Percentiles rank a stretch among this genome's conserved stretches.
Conservation (phyloP, 495 filamentous ascomycete genomes). For the Penicillium argentinense region DNA sequence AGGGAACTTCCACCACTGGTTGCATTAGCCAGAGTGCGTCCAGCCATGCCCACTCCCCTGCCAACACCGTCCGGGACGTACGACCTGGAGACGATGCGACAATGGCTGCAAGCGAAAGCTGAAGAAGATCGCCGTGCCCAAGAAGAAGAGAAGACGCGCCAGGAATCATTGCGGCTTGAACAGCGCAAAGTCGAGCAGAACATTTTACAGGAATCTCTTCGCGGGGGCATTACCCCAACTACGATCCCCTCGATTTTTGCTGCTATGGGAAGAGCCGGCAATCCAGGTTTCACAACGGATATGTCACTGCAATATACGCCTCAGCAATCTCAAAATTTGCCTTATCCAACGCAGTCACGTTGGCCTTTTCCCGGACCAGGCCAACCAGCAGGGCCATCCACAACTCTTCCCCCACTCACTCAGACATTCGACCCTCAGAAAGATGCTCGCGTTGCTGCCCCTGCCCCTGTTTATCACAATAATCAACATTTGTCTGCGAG, state of each 20-base stretch:
- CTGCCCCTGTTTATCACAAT: no score
- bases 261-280: constrained; percentile 51
- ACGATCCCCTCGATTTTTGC: constrained; percentile 90
- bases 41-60: constrained; percentile 43
- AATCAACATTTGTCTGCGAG: no score
- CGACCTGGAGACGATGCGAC: constrained; percentile 77
- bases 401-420: no score
- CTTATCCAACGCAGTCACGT: no score
- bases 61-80: constrained; percentile 71
- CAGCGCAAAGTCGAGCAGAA: constrained; percentile 80
- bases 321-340: neutral
- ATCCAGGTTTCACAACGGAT: neutral
- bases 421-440: no score
- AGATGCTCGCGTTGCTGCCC: no score
- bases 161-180: constrained; percentile 74
- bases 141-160: constrained; percentile 85
- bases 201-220: constrained; percentile 78
- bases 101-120: constrained; percentile 76
- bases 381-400: neutral
- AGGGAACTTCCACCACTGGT: constrained; percentile 40
- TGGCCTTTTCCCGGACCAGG: neutral
- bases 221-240: constrained; percentile 78
- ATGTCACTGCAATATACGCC: constrained; percentile 1
- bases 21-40: constrained; percentile 33
- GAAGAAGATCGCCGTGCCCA: constrained; percentile 84